Evolutionary conservation across 768 basidiomycete species (phyloP).

Genomic region (Atractiella rhizophila): DNA sequence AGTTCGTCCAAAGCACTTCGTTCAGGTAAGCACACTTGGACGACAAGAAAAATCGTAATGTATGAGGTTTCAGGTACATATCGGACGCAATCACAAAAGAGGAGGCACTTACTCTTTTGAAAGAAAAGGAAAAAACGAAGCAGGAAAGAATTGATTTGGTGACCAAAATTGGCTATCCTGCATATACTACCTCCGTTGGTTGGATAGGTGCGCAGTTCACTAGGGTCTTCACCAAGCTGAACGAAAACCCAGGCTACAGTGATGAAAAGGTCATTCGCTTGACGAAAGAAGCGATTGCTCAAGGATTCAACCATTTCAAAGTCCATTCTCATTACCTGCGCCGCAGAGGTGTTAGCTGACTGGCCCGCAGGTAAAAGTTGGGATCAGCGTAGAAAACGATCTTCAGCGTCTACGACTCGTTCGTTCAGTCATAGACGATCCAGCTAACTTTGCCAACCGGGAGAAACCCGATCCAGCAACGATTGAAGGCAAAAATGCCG

Average conservation of each 20-base stretch:
- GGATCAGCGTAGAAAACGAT: constrained; percentile 54
- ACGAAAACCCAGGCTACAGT: constrained; percentile 38
- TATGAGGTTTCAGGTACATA: constrained; percentile 59
- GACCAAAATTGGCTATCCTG: constrained; percentile 16
- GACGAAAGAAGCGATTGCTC: constrained; percentile 52
- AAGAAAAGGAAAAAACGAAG: constrained; percentile 48
- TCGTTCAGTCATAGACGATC: constrained; percentile 83
- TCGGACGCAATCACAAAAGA: constrained; percentile 77
- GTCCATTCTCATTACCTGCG: constrained; percentile 4
- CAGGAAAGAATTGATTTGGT: constrained; percentile 53
- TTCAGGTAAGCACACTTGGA: constrained; percentile 7
- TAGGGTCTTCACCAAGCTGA: neutral
- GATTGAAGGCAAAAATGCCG: constrained; percentile 69
- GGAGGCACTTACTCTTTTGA: constrained; percentile 62
- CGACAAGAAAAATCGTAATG: neutral
- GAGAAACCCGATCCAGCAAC: constrained; percentile 35
- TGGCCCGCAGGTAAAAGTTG: constrained; percentile 56
- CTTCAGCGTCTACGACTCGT: constrained; percentile 67
- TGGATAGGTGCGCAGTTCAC: neutral
- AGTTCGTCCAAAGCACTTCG: constrained; percentile 10
- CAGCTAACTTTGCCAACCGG: constrained; percentile 36
- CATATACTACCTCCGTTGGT: constrained; percentile 15
- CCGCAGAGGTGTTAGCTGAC: neutral
- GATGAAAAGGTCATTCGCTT: constrained; percentile 75
- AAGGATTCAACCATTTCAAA: constrained; percentile 95